Percentiles rank a stretch among this genome's conserved stretches.
These are phyloP conservation scores for Annona squamosa DNA, from an alignment of 164 flowering plant species.

Conservation along the genomic window DNA sequence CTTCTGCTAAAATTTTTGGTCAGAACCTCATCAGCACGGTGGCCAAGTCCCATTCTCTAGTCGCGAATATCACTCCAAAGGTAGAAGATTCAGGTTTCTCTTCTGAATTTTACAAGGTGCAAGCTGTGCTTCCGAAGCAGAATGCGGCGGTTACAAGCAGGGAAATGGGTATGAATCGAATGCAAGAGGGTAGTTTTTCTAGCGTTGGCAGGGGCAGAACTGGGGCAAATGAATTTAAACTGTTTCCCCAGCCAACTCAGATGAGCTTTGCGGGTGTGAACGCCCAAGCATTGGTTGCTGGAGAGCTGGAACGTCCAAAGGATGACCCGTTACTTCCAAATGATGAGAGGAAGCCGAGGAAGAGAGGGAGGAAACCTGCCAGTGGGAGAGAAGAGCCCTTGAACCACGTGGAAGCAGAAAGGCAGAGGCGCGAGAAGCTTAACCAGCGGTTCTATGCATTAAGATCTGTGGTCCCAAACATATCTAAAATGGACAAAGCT, in stretches of 20 bases:
- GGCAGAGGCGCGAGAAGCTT: conserved; percentile 84
- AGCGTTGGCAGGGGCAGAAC: conserved; percentile 26
- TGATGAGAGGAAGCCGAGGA: conserved; percentile 64
- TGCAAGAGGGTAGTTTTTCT: conserved; percentile 35
- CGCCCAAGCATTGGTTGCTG: conserved; percentile 20
- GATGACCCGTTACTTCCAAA: conserved; percentile 23
- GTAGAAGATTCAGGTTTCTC: conserved; percentile 41
- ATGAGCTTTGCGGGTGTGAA: conserved; percentile 24
- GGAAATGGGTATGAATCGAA: background rate
- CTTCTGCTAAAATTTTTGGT: conserved; percentile 56
- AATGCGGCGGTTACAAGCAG: conserved; percentile 14
- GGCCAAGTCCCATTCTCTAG: conserved; percentile 35
- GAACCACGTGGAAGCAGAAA: conserved; percentile 86
- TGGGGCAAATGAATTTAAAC: conserved; percentile 33
- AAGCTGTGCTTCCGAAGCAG: conserved; percentile 9
- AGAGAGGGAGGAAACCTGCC: conserved; percentile 87
- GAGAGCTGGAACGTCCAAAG: conserved; percentile 26
- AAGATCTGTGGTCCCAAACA: conserved; percentile 82
- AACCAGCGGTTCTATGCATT: conserved; percentile 82
- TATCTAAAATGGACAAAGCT: conserved; percentile 89
- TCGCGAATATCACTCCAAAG: conserved; percentile 53
- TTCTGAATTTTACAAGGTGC: conserved; percentile 32
- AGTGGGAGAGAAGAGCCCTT: conserved; percentile 82
- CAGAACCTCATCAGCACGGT: conserved; percentile 57
- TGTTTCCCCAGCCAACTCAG: conserved; percentile 35